Evolutionary conservation across 768 basidiomycete species (phyloP).

Genomic region (Leccinum truebloodii): DNA sequence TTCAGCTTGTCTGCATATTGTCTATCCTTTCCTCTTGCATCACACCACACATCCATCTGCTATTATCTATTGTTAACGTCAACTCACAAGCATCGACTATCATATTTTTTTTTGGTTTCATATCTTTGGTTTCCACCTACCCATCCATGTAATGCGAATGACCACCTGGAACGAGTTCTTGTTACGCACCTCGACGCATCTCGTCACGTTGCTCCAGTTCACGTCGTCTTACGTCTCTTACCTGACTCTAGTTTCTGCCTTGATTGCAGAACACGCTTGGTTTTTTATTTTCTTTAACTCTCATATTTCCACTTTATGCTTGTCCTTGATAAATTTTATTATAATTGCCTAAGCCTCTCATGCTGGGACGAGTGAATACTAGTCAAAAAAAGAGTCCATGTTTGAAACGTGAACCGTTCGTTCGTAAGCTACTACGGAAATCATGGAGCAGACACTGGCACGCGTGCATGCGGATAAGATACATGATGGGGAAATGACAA

Average conservation of each 20-base stretch:
- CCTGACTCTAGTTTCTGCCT: conserved; percentile 9
- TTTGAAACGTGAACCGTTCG: background rate
- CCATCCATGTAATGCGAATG: conserved; percentile 1
- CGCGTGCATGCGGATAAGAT: background rate
- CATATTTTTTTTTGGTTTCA: background rate
- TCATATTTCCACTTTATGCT: background rate
- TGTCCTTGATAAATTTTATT: background rate
- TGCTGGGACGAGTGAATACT: background rate
- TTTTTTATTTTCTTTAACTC: conserved; percentile 3
- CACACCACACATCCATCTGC: conserved; percentile 22
- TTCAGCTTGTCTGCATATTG: conserved; percentile 31
- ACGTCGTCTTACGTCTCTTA: conserved; percentile 8
- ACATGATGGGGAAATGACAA: background rate
- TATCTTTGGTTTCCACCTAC: background rate
- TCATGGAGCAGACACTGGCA: background rate
- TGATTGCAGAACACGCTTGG: conserved; percentile 3
- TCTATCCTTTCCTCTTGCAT: conserved; percentile 15
- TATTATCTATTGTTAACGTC: conserved; percentile 38
- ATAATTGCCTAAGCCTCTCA: background rate
- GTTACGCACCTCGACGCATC: conserved; percentile 13
- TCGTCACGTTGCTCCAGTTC: conserved; percentile 17
- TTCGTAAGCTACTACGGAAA: background rate
- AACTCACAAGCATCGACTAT: conserved; percentile 16
- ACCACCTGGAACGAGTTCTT: conserved; percentile 18
- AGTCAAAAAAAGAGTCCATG: background rate